Base-by-base conservation (phyloP, 306 rosid genomes). In the Cajanus cajan region DNA sequence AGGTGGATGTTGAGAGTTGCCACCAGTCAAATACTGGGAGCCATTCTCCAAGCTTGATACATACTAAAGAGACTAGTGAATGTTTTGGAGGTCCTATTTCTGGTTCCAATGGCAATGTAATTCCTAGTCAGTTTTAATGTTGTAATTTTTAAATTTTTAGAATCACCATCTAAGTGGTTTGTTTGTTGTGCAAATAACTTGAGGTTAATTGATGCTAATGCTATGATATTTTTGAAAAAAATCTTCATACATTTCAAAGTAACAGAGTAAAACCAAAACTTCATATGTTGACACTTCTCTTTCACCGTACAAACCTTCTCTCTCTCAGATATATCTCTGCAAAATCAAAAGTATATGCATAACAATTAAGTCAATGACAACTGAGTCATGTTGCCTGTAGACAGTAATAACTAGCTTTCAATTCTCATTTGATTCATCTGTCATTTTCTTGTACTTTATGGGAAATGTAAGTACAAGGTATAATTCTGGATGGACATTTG, bases 81-180 rank as follows among this genome's bases (percentile, higher is more conserved):
- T 80, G 78, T 78, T 67, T 82, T 76, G 87, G 85, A 78, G 83
- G 82, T 72, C 68, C 85, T 73, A 63, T 39, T 74, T 51, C 71
- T 67, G 89, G 85, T 86, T 86, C 89, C 82, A 81, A 87, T 77
- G 94, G 90, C 86, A 89, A 89, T 88, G 98, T 95, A 89, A 82
- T 51, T 88, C 67, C 55, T 73, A 76, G 19, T 74, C 74, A 43
- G 51, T 37, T 77, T 58, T 51, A 64, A 34, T 21, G 21, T 76
- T 65, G 14, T 15, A 37, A 22, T 13, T 68, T 66, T 31, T 52
- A 21, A 34, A 4, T 33, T 59, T 55, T n/a, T 16, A 28, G 50
- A 40, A 13, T 67, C 43, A 8, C 37, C 55, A 34, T 68, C 59
- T 47, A 21, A 50, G 48, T 25, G 36, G 73, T 45, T n/a, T n/a